Percentiles rank a stretch among this genome's conserved stretches.
Evolutionary conservation across 116 monocot genomes (phyloP).

Genomic region (Trichopus zeylanicus): DNA sequence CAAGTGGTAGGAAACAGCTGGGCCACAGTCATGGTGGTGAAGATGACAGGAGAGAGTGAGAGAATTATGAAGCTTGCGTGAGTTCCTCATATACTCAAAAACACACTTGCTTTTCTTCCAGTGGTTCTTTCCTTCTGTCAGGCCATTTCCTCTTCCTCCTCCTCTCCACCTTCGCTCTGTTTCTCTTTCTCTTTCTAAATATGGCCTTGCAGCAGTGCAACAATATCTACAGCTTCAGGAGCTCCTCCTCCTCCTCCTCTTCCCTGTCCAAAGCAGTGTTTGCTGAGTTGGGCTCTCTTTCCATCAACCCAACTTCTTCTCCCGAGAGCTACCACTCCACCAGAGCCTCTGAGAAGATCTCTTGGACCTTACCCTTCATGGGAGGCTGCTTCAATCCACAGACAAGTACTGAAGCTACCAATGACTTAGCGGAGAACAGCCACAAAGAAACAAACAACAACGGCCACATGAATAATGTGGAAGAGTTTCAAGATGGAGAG

Average conservation of each 20-base stretch:
- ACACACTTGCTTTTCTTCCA: too few relatives aligned
- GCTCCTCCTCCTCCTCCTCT: conserved; percentile 10
- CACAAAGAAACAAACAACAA: not conserved
- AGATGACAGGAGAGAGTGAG: not conserved
- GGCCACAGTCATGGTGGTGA: conserved; percentile 1
- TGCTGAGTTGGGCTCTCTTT: conserved; percentile 52
- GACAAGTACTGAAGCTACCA: not conserved
- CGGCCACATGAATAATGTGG: not conserved
- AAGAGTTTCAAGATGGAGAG: conserved; percentile 10
- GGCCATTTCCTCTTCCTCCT: not conserved
- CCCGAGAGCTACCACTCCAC: conserved; percentile 8
- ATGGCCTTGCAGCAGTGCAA: conserved; percentile 15
- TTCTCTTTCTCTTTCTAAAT: not conserved
- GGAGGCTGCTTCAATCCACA: conserved; percentile 7
- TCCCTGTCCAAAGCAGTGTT: conserved; percentile 35
- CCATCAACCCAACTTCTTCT: conserved; percentile 35
- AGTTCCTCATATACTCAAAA: too few relatives aligned
- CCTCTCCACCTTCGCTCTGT: not conserved
- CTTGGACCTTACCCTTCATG: conserved; percentile 28
- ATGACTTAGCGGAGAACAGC: not conserved
- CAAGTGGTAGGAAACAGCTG: conserved; percentile 13
- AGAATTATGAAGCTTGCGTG: too few relatives aligned
- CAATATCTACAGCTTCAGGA: not conserved
- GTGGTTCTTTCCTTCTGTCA: not conserved
- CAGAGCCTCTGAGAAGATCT: conserved; percentile 1